Evolutionary conservation across 2,329 filamentous ascomycete species (phyloP).

Genomic region (Phymatotrichopsis omnivora): DNA sequence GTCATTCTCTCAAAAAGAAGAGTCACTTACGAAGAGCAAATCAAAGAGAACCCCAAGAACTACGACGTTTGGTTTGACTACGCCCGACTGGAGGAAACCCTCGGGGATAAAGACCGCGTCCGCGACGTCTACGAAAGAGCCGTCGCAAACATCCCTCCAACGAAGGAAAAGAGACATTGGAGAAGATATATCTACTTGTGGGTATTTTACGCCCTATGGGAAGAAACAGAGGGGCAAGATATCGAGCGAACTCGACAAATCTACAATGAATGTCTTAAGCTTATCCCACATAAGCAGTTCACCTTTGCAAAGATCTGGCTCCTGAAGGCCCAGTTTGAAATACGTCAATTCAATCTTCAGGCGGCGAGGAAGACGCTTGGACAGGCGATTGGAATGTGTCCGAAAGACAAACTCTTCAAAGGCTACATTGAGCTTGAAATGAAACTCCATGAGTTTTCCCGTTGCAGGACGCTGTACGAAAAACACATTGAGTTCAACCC

Average conservation of each 20-base stretch:
- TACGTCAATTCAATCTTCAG: constrained; percentile 72
- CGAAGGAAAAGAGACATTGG: constrained; percentile 95
- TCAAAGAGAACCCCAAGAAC: constrained; percentile 89
- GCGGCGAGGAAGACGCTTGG: constrained; percentile 81
- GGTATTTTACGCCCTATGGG: constrained; percentile 94
- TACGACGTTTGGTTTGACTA: constrained; percentile 98
- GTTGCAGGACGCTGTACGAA: constrained; percentile 83
- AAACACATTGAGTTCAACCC: constrained; percentile 92
- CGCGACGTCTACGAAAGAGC: constrained; percentile 92
- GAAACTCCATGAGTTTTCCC: constrained; percentile 85
- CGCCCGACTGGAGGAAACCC: constrained; percentile 76
- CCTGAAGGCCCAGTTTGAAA: constrained; percentile 83
- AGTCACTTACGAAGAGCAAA: constrained; percentile 85
- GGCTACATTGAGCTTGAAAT: constrained; percentile 89
- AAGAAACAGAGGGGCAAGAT: constrained; percentile 72
- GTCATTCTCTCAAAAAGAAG: constrained; percentile 90
- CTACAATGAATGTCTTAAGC: constrained; percentile 74
- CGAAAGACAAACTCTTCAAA: constrained; percentile 90
- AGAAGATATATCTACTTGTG: constrained; percentile 94
- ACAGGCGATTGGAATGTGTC: constrained; percentile 82
- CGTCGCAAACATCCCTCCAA: constrained; percentile 88
- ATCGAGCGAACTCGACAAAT: constrained; percentile 71
- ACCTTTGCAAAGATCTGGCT: constrained; percentile 97
- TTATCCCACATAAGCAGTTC: constrained; percentile 93
- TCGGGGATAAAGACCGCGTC: constrained; percentile 70